Conservation (phyloP, 192 early-diverging fungal species). For the Oehlia diaphana region DNA sequence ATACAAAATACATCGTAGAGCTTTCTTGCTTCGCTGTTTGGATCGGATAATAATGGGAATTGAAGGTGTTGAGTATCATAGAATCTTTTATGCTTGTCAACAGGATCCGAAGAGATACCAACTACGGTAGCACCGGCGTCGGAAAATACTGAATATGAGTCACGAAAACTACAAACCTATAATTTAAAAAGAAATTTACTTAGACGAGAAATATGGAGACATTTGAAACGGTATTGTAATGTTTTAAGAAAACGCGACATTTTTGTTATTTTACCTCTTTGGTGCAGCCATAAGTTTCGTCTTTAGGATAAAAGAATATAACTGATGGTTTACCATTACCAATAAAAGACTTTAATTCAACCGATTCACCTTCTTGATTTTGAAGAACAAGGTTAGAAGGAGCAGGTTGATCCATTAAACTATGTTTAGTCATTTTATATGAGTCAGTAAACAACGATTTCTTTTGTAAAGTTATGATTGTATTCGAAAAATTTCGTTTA, state of each 20-base stretch:
- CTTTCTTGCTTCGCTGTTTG: slow-evolving; percentile 28
- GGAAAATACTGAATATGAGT: slow-evolving; percentile 36
- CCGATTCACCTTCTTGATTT: slow-evolving; percentile 36
- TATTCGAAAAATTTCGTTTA: too few species aligned
- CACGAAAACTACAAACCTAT: slow-evolving; percentile 44
- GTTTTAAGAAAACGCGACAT: too few species aligned
- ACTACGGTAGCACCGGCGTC: slow-evolving; percentile 39
- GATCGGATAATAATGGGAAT: slow-evolving; percentile 40
- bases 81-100: slow-evolving; percentile 37
- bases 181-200: not conserved
- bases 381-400: slow-evolving; percentile 33
- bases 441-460: not conserved
- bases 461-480: too few species aligned
- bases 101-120: slow-evolving; percentile 38
- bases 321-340: slow-evolving; percentile 32
- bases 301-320: slow-evolving; percentile 46
- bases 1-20: slow-evolving; percentile 32
- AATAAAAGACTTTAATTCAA: slow-evolving; percentile 33
- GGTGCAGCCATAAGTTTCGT: slow-evolving; percentile 38
- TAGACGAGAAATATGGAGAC: not conserved
- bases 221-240: not conserved
- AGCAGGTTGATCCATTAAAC: slow-evolving; percentile 35
- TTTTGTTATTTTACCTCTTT: slow-evolving; percentile 32
- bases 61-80: slow-evolving; percentile 27
- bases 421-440: slow-evolving; percentile 20